These are phyloP conservation scores for Xanthoparmelia taractica DNA, from an alignment of 495 filamentous ascomycete genomes.

Conservation along the genomic window DNA sequence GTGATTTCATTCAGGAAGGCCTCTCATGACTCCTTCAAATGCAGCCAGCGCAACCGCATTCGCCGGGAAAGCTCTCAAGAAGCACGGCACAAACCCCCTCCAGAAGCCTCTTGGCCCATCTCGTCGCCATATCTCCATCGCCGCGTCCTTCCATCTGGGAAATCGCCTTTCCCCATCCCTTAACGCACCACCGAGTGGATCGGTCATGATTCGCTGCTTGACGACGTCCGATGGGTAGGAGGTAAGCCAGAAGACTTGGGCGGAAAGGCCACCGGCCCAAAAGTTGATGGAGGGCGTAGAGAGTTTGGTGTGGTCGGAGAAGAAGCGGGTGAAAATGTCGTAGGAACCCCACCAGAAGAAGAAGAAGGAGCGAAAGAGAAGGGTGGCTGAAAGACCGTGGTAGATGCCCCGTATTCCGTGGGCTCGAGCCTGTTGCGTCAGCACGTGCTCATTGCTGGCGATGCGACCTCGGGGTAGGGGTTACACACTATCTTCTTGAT, in stretches of 20 bases:
- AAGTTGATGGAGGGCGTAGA: conserved; percentile 82
- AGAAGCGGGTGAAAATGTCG: conserved; percentile 63
- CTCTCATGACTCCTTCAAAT: conserved; percentile 87
- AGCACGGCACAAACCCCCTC: conserved; percentile 90
- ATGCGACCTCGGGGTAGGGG: background rate
- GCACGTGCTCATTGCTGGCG: background rate
- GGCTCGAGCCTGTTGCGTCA: conserved; percentile 32
- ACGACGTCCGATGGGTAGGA: conserved; percentile 91
- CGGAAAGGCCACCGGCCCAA: conserved; percentile 89
- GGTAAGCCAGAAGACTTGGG: conserved; percentile 89
- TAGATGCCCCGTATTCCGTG: conserved; percentile 77
- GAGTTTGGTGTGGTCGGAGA: conserved; percentile 59
- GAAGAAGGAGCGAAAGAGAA: conserved; percentile 87
- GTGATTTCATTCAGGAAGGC: conserved; percentile 44
- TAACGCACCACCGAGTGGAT: conserved; percentile 64
- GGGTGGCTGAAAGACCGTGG: conserved; percentile 74
- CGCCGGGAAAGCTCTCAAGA: conserved; percentile 88
- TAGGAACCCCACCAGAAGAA: conserved; percentile 98
- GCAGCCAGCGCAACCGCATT: conserved; percentile 91
- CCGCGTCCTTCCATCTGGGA: conserved; percentile 72
- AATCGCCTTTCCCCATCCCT: conserved; percentile 64
- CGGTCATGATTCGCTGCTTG: conserved; percentile 97
- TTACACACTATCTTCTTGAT: conserved; percentile 56
- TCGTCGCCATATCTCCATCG: conserved; percentile 65
- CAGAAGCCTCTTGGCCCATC: conserved; percentile 74